Conservation (phyloP, 371 early-diverging fungal genomes). For the Actinomortierella ambigua region DNA sequence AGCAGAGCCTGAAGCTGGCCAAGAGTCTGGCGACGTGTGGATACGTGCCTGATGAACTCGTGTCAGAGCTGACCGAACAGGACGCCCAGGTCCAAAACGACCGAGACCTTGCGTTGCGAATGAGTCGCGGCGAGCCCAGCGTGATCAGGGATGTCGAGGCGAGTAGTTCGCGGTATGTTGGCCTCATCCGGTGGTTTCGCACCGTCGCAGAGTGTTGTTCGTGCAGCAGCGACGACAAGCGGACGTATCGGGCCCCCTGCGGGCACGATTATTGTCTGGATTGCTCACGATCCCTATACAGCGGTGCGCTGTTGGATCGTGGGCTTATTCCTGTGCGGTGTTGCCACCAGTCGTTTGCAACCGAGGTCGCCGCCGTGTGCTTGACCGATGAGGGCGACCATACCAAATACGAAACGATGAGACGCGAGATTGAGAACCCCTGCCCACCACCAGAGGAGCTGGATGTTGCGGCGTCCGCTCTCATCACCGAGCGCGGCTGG, state of each 20-base stretch:
- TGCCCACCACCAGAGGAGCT: constrained; percentile 8
- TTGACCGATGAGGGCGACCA: not conserved
- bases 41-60: constrained; percentile 4
- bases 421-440: constrained; percentile 19
- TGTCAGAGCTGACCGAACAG: constrained; percentile 9
- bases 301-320: constrained; percentile 14
- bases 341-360: constrained; percentile 6
- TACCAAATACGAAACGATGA: constrained; percentile 9
- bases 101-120: constrained; percentile 13
- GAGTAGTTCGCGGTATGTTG: constrained; percentile 9
- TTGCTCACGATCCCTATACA: constrained; percentile 17
- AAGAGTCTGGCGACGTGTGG: constrained; percentile 13
- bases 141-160: no score
- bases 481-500: constrained; percentile 19
- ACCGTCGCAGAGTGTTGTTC: constrained; percentile 13
- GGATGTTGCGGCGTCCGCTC: constrained; percentile 8
- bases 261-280: constrained; percentile 19
- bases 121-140: constrained; percentile 6
- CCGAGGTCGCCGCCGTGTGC: constrained; percentile 7
- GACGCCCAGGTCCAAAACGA: constrained; percentile 1
- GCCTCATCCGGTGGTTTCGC: not conserved
- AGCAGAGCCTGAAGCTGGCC: constrained; percentile 11
- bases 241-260: constrained; percentile 12
- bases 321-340: constrained; percentile 27
- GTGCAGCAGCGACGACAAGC: constrained; percentile 1